Evolutionary conservation across 495 filamentous ascomycete genomes (phyloP).

Genomic region (Cryomyces antarcticus): DNA sequence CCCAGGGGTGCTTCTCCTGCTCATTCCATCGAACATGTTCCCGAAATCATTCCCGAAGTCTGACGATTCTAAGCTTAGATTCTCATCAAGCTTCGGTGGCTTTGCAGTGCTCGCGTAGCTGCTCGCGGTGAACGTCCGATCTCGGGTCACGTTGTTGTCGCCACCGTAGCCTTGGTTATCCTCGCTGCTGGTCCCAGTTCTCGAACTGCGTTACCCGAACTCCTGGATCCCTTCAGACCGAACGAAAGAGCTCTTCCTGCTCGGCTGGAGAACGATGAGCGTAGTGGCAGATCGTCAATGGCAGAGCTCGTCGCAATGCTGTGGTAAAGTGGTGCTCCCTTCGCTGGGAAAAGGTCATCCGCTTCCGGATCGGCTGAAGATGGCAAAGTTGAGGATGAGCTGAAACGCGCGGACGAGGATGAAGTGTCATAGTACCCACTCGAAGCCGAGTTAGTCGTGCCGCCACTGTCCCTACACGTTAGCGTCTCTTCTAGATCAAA

Average conservation of each 20-base stretch:
- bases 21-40: constrained; percentile 14
- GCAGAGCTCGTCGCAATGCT: not conserved
- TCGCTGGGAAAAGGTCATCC: constrained; percentile 9
- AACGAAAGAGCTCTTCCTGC: constrained; percentile 10
- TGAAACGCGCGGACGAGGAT: constrained; percentile 11
- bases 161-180: not conserved
- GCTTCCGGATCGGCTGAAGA: constrained; percentile 8
- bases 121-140: constrained; percentile 15
- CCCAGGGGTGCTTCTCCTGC: too few relatives aligned
- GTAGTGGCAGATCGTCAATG: constrained; percentile 5
- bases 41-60: constrained; percentile 15
- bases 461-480: constrained; percentile 9
- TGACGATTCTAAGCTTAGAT: constrained; percentile 8
- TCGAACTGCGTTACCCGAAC: not conserved
- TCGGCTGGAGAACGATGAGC: constrained; percentile 5
- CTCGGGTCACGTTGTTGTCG: constrained; percentile 1
- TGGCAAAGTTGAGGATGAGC: constrained; percentile 13
- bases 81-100: constrained; percentile 13
- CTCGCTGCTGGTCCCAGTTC: not conserved
- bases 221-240: constrained; percentile 4
- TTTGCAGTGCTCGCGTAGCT: constrained; percentile 23
- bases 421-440: constrained; percentile 11
- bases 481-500: constrained; percentile 1
- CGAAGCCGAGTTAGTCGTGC: constrained; percentile 9
- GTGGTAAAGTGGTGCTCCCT: constrained; percentile 1